phyloP scores from a whole-genome alignment of 148 eudicot genomes.

The Cornus florida region DNA sequence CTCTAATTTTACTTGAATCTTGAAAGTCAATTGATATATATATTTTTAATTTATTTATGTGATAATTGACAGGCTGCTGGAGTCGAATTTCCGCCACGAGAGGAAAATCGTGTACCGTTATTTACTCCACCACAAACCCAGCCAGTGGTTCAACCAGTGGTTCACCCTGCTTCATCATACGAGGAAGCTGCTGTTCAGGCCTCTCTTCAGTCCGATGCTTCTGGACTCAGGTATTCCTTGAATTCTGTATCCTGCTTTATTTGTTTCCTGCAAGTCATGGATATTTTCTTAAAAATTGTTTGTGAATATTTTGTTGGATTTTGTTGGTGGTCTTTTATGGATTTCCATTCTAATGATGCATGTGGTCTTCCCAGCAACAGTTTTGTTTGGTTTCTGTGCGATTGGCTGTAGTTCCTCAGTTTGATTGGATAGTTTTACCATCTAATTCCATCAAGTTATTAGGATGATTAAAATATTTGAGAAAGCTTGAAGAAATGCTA shows the following conservation, averaged over 20 bases:
- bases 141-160: conserved; percentile 69
- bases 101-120: conserved; percentile 71
- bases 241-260: background rate
- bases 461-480: no score
- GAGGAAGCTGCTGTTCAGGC: conserved; percentile 81
- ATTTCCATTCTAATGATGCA: background rate
- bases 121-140: conserved; percentile 95
- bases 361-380: background rate
- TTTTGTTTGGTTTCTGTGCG: no score
- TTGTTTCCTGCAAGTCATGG: background rate
- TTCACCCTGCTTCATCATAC: conserved; percentile 44
- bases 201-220: conserved; percentile 72
- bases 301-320: background rate
- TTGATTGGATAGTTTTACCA: no score
- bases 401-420: no score
- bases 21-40: conserved; percentile 4
- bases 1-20: background rate
- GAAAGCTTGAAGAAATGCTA: no score
- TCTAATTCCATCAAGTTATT: no score
- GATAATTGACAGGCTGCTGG: conserved; percentile 67
- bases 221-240: conserved; percentile 72
- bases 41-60: no score
- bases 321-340: background rate
- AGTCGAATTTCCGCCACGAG: conserved; percentile 78
- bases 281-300: background rate